These are phyloP conservation scores for Cercospora nicotianae DNA, from an alignment of 2,329 filamentous ascomycete species.

Conservation along the genomic window DNA sequence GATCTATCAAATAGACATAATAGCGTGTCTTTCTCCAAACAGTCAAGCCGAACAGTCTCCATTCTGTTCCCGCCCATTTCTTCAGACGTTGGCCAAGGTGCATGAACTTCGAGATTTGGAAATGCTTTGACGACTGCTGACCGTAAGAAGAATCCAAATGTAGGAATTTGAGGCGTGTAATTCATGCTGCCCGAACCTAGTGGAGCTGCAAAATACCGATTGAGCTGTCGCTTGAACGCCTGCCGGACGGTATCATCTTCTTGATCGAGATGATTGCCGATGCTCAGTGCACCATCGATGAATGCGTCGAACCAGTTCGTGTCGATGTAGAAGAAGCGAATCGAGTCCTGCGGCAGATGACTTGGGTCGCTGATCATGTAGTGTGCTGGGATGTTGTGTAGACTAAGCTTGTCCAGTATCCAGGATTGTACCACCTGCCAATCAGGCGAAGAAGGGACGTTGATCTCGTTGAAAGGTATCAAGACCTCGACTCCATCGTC, in stretches of 20 bases:
- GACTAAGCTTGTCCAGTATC: slow-evolving; percentile 15
- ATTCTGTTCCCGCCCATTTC: slow-evolving; percentile 6
- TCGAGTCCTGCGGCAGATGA: slow-evolving; percentile 8
- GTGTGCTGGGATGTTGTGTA: slow-evolving; percentile 18
- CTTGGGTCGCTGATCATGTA: slow-evolving; percentile 14
- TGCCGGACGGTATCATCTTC: slow-evolving; percentile 10
- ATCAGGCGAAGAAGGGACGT: slow-evolving; percentile 6
- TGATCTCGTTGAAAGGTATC: slow-evolving; percentile 12
- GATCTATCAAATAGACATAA: not conserved
- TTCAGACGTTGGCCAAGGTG: not conserved
- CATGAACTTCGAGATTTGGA: slow-evolving; percentile 8
- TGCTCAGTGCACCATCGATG: slow-evolving; percentile 20
- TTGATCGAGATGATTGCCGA: slow-evolving; percentile 17
- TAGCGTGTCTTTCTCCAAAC: not conserved
- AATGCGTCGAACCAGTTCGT: slow-evolving; percentile 15
- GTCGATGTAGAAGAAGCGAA: slow-evolving; percentile 22
- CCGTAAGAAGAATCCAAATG: slow-evolving; percentile 9
- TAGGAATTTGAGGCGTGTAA: slow-evolving; percentile 6
- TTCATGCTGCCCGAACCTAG: not conserved
- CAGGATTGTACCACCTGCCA: slow-evolving; percentile 14
- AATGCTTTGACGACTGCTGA: slow-evolving; percentile 6
- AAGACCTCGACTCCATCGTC: not conserved
- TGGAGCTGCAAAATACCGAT: not conserved
- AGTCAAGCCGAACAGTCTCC: not conserved
- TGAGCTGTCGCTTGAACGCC: slow-evolving; percentile 6